Percentiles rank a stretch among this genome's conserved stretches.
phyloP scores from a whole-genome alignment of 2,329 filamentous ascomycete species.

The Waltergamsia citrina region DNA sequence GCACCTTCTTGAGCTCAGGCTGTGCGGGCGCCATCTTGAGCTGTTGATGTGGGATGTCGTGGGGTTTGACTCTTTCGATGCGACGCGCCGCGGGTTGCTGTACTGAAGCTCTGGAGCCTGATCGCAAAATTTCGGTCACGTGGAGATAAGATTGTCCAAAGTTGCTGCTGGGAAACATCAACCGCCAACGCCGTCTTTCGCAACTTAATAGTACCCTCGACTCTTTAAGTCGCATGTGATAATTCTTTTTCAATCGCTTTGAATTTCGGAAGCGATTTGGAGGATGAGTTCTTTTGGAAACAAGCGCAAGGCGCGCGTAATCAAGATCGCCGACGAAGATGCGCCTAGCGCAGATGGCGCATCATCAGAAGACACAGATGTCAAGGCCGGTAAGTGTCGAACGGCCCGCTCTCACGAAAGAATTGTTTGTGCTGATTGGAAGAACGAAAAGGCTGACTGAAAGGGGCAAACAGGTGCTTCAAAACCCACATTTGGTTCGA shows the following conservation, averaged over 20 bases:
- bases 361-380: conserved; percentile 12
- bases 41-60: conserved; percentile 13
- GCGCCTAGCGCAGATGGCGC: conserved; percentile 22
- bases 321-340: conserved; percentile 61
- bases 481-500: conserved; percentile 28
- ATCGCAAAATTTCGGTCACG: conserved; percentile 28
- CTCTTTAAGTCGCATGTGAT: too few relatives aligned
- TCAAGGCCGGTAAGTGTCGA: conserved; percentile 26
- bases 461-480: conserved; percentile 17
- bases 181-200: too few relatives aligned
- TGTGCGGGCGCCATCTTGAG: conserved; percentile 93
- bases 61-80: conserved; percentile 14
- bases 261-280: too few relatives aligned
- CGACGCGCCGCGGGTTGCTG: conserved; percentile 11
- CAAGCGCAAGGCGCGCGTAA: conserved; percentile 66
- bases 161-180: too few relatives aligned
- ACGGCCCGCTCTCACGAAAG: conserved; percentile 6
- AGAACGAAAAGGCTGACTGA: conserved; percentile 21
- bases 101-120: conserved; percentile 5
- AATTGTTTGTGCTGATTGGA: conserved; percentile 19
- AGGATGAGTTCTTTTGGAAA: conserved; percentile 45
- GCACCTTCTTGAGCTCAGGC: conserved; percentile 96
- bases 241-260: conserved; percentile 60
- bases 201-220: too few relatives aligned
- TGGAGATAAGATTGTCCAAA: conserved; percentile 50